Evolutionary conservation across 495 filamentous ascomycete genomes (phyloP), one percentile per base, ranked within the genome.

Genomic region (Neurospora africana): DNA sequence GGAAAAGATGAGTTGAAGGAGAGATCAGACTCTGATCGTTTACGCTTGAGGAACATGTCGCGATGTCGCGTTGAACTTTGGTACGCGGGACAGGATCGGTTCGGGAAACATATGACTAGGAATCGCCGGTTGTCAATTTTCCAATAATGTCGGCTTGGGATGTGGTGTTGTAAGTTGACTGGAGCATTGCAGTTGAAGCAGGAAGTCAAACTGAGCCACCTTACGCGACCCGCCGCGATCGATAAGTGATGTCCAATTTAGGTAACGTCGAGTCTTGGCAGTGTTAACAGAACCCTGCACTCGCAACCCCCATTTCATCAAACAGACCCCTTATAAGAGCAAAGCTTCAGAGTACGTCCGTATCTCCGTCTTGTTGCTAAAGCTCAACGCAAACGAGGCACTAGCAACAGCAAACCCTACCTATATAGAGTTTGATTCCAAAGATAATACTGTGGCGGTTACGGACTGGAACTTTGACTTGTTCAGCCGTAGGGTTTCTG

Each of bases 21-120:
- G 72, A 85, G 72, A 70, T 84, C 83, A n/a, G 82, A 83, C 67
- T 83, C 83, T 78, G 84, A 86, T 23, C 84, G 78, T 80, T 86
- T 86, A 75, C 84, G 84, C 76, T 86, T 86, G 73, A 84, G 76
- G 19, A 81, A 70, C 83, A 85, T 85, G 41, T 61, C 53, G 53
- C 27, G 13, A 33, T 33, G 27, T 7, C 4, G 44, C 44, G 44
- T 53, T 53, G 44, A 53, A 15, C 21, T 27, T 23, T 33, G 53
- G 27, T 13, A 61, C 23, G 19, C 23, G 15, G 13, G 23, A 33
- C 53, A 8, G 53, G 10, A 13, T 19, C 33, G 27, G 53, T 33
- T 15, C 23, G 27, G 6, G 21, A 53, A 53, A 61, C 15, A 61
- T 61, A 61, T 61, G 23, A 30, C 13, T 19, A 19, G 6, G 6